These are phyloP conservation scores for Backusella morwellensis DNA, from an alignment of 192 early-diverging fungal species.

Conservation along the genomic window DNA sequence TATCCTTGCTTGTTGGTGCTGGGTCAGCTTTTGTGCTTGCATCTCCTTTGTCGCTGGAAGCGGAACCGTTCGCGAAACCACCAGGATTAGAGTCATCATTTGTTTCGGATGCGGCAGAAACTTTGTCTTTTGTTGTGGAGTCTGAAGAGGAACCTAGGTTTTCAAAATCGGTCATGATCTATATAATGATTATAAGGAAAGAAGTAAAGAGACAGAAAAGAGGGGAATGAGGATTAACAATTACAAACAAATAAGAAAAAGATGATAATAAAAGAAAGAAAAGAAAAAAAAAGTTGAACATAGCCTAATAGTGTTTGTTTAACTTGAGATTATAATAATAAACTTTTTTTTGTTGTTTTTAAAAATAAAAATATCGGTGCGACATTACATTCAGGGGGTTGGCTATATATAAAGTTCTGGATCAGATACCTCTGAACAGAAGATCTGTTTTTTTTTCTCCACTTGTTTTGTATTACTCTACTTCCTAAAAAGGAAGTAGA, in stretches of 20 bases:
- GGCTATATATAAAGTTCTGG: background rate
- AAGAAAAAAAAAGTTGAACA: background rate
- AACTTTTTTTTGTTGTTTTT: background rate
- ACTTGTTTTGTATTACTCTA: background rate
- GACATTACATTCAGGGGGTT: constrained; percentile 7
- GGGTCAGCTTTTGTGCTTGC: background rate
- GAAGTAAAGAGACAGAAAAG: background rate
- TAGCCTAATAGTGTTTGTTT: background rate
- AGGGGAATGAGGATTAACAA: background rate
- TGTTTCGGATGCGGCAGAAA: background rate
- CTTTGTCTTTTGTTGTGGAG: background rate
- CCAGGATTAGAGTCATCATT: background rate
- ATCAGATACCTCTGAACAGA: constrained; percentile 1
- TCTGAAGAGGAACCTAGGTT: background rate
- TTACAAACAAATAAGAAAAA: background rate
- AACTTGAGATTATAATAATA: background rate
- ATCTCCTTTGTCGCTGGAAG: background rate
- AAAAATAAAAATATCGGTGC: background rate
- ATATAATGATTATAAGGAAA: background rate
- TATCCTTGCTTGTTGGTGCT: background rate
- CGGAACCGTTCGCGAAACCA: background rate
- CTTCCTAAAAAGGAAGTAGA: background rate
- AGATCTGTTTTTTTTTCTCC: background rate
- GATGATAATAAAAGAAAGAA: background rate
- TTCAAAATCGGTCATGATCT: background rate